Evolutionary conservation across 1,284 basidiomycete genomes (phyloP), one percentile per base, ranked within the genome.

Genomic region (Heterobasidion parviporum): DNA sequence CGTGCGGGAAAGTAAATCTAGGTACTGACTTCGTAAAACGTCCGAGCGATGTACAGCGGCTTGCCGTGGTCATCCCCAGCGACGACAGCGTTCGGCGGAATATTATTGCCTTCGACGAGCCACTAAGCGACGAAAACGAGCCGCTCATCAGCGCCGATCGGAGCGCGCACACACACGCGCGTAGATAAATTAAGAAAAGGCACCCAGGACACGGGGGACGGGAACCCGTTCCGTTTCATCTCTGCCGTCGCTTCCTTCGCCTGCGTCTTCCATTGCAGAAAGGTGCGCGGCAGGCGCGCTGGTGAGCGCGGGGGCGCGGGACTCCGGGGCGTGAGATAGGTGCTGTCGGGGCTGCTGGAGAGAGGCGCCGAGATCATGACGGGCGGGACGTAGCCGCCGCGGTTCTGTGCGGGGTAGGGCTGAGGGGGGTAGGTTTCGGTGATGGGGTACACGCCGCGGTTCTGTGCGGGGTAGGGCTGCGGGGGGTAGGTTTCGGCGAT

Each of bases 131-230:
- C 6, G 26, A 4, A 26, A 26, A 26, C 3, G 26, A 26, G 26
- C 26, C 26, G 26, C 26, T 26, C 26, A 26, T 26, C 26, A 26
- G 26, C 26, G 26, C 26, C 26, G 26, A 26, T 26, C 26, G 26
- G 26, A 26, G 26, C 26, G 26, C 26, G 4, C 26, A 6, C 26
- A 6, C 26, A 6, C 26, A 26, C 26, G 26, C 26, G 26, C 26
- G 26, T 26, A 26, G 26, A 26, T 26, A 5, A 26, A 26, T 6
- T 4, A 8, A 12, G 52, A 6, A 32, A 12, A 34, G 44, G 20
- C 48, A 60, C 60, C 60, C 60, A 61, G 41, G 59, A 59, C 18
- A 61, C 33, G 8, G 60, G 59, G 14, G 59, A 60, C 33, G 56
- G 50, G 20, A 44, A 61, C 9, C 60, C 60, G 26, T 49, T 56